Percentiles rank a stretch among this genome's conserved stretches.
Conservation (phyloP, 2,329 filamentous ascomycete genomes). For the Volutella citrinella region DNA sequence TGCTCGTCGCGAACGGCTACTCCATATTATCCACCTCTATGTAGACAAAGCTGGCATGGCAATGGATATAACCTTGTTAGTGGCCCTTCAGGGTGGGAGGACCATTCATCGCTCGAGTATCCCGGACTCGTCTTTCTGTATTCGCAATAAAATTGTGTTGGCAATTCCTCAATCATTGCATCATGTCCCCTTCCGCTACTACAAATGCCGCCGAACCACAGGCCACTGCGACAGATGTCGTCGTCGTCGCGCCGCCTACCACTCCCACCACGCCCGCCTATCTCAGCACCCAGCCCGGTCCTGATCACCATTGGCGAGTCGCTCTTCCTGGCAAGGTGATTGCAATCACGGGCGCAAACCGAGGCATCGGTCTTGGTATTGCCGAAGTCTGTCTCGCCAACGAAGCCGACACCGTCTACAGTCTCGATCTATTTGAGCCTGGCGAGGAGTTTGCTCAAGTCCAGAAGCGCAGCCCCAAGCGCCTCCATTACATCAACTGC, state of each 20-base stretch:
- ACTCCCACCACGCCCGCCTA: slow-evolving; percentile 27
- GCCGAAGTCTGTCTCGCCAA: slow-evolving; percentile 42
- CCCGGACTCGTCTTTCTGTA: too few species aligned
- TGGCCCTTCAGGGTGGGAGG: too few species aligned
- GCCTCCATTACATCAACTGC: slow-evolving; percentile 31
- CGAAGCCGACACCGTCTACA: slow-evolving; percentile 25
- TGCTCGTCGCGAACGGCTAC: too few species aligned
- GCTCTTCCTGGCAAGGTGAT: slow-evolving; percentile 43
- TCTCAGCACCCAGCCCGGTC: slow-evolving; percentile 29
- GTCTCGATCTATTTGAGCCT: slow-evolving; percentile 13
- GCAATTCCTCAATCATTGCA: too few species aligned
- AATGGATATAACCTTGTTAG: background rate
- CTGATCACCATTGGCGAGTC: slow-evolving; percentile 39
- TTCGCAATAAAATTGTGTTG: too few species aligned
- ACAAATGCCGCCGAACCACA: slow-evolving; percentile 9
- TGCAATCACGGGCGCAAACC: slow-evolving; percentile 49
- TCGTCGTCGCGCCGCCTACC: slow-evolving; percentile 27
- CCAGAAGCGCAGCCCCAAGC: slow-evolving; percentile 36
- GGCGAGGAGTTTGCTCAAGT: slow-evolving; percentile 23
- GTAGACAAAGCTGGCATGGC: slow-evolving; percentile 1
- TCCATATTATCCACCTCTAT: background rate
- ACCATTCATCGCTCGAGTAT: too few species aligned
- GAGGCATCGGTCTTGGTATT: slow-evolving; percentile 46
- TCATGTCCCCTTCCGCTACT: background rate
- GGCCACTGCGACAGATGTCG: slow-evolving; percentile 26